These are phyloP conservation scores for Pyrenopolyporus hunteri DNA, from an alignment of 495 filamentous ascomycete genomes.

Conservation along the genomic window DNA sequence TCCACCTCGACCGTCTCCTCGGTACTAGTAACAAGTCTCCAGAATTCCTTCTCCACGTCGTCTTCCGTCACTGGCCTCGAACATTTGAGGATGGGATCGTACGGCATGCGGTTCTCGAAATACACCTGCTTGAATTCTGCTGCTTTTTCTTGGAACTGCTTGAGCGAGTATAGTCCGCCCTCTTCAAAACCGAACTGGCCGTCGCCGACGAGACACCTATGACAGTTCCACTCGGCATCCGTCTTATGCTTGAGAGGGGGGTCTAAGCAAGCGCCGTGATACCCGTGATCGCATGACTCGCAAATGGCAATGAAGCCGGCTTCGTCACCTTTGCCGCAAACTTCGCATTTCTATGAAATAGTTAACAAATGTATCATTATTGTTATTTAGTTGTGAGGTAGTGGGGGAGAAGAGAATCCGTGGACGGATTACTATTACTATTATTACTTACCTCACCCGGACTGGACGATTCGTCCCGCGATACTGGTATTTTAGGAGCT, in stretches of 20 bases:
- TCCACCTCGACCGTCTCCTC: slow-evolving; percentile 97
- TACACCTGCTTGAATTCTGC: slow-evolving; percentile 92
- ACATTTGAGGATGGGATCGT: slow-evolving; percentile 81
- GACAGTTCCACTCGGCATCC: slow-evolving; percentile 95
- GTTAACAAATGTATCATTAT: slow-evolving; percentile 30
- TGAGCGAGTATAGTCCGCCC: slow-evolving; percentile 92
- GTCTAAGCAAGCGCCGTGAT: slow-evolving; percentile 88
- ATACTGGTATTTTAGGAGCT: slow-evolving; percentile 63
- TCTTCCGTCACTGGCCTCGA: slow-evolving; percentile 86
- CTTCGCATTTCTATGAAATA: slow-evolving; percentile 75
- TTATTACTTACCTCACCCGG: slow-evolving; percentile 72
- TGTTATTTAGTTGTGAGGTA: too few species aligned
- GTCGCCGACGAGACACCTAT: slow-evolving; percentile 92
- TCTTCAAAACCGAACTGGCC: slow-evolving; percentile 98
- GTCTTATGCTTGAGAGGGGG: slow-evolving; percentile 79
- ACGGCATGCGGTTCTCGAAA: slow-evolving; percentile 89
- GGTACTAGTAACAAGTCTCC: slow-evolving; percentile 88
- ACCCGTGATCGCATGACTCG: slow-evolving; percentile 89
- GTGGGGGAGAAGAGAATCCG: too few species aligned
- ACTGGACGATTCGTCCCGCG: slow-evolving; percentile 68
- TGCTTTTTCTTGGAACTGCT: slow-evolving; percentile 96
- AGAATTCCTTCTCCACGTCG: slow-evolving; percentile 96
- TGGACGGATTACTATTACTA: not conserved
- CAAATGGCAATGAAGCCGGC: slow-evolving; percentile 72
- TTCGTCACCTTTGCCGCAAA: slow-evolving; percentile 81